A percentile compares a stretch with the other conserved stretches of the same genome.
Conservation (phyloP, 2,329 filamentous ascomycete genomes). For the Ustilaginoidea virens region DNA sequence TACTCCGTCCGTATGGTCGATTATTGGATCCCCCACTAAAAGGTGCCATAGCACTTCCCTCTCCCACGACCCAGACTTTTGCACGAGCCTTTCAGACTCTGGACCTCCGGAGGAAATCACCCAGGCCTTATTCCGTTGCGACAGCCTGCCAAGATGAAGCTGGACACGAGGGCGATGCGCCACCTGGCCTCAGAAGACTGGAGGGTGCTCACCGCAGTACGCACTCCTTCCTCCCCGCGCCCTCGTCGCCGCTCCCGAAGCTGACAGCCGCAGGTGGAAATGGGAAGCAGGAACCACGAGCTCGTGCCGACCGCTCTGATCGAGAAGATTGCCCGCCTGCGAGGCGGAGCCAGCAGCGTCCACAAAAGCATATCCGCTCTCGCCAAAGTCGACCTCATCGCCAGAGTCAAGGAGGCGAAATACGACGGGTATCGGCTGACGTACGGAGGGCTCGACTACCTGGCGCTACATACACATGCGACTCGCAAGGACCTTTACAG, state of each 20-base stretch:
- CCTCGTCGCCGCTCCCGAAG: neutral
- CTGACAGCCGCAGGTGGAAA: constrained; percentile 55
- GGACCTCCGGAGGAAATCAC: too few species aligned
- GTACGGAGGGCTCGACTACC: constrained; percentile 92
- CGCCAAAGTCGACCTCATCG: constrained; percentile 84
- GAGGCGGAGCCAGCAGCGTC: constrained; percentile 63
- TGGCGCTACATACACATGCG: constrained; percentile 83
- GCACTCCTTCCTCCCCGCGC: constrained; percentile 19
- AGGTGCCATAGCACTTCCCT: too few species aligned
- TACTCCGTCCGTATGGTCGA: too few species aligned
- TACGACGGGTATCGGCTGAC: constrained; percentile 96
- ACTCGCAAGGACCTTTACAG: constrained; percentile 72
- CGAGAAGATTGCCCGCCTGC: constrained; percentile 64
- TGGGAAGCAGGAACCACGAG: constrained; percentile 92
- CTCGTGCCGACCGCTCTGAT: constrained; percentile 86
- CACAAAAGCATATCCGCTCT: constrained; percentile 79
- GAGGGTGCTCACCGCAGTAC: constrained; percentile 81
- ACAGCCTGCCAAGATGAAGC: constrained; percentile 63
- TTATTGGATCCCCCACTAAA: too few species aligned
- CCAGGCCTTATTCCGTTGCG: too few species aligned
- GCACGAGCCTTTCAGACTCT: too few species aligned
- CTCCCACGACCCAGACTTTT: too few species aligned
- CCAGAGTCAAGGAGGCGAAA: constrained; percentile 83
- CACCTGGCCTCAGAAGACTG: constrained; percentile 90
- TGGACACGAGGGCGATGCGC: constrained; percentile 86